Conservation (phyloP, 192 early-diverging fungal species). For the Backusella tuberculispora region DNA sequence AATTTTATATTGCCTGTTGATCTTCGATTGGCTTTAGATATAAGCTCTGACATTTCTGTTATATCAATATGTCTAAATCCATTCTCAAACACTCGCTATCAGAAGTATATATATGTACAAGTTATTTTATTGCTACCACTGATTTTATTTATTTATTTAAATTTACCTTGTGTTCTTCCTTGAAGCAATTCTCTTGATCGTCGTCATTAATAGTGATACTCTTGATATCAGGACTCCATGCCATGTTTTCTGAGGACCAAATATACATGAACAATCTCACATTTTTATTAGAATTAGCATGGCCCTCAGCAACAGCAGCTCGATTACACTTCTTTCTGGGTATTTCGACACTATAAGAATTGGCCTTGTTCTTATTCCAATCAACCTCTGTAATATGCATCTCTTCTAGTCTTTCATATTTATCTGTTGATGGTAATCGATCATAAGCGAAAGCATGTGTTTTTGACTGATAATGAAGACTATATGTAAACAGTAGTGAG, state of each 20-base stretch:
- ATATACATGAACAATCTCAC: slow-evolving; percentile 16
- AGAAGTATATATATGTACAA: neutral
- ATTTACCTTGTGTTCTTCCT: slow-evolving; percentile 7
- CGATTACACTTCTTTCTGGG: slow-evolving; percentile 9
- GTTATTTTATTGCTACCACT: neutral
- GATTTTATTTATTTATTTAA: no score
- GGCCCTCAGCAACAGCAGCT: neutral
- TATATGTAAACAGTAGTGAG: neutral
- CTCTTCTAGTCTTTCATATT: slow-evolving; percentile 20
- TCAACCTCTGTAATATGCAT: neutral
- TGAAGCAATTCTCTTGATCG: neutral
- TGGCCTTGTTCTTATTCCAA: neutral
- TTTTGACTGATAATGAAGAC: slow-evolving; percentile 7
- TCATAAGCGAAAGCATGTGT: slow-evolving; percentile 10
- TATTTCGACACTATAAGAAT: neutral
- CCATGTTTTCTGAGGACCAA: slow-evolving; percentile 22
- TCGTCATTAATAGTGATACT: neutral
- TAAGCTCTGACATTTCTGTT: slow-evolving; percentile 3
- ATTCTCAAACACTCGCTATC: neutral
- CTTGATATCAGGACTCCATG: neutral
- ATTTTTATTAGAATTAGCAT: neutral
- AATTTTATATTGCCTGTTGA: neutral
- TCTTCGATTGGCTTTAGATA: neutral
- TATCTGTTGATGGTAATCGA: slow-evolving; percentile 12
- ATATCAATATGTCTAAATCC: slow-evolving; percentile 27